Evolutionary conservation across 352 stramenopile species (phyloP).

Genomic region (Pythium phragmitis): DNA sequence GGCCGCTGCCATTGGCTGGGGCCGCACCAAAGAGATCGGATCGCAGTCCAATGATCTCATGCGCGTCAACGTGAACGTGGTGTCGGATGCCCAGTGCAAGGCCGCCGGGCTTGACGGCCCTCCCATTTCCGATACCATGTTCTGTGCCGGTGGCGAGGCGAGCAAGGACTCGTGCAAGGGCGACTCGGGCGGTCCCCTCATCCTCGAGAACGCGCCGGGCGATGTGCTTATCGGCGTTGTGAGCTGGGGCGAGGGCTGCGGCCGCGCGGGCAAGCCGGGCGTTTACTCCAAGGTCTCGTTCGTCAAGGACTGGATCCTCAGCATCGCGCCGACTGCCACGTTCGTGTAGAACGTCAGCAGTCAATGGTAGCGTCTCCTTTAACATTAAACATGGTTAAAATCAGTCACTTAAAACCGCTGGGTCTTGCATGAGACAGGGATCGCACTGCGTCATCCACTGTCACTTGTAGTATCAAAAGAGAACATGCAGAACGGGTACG

Average conservation of each 20-base stretch:
- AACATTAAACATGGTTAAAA: too few species aligned
- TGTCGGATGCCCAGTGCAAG: conserved; percentile 39
- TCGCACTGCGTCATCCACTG: neutral
- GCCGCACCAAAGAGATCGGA: conserved; percentile 31
- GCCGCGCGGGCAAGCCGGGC: conserved; percentile 41
- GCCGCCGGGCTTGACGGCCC: conserved; percentile 3
- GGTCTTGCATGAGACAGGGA: neutral
- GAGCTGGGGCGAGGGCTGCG: conserved; percentile 56
- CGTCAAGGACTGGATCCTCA: conserved; percentile 44
- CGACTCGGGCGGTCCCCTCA: conserved; percentile 50
- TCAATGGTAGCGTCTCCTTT: too few species aligned
- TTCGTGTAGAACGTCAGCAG: neutral
- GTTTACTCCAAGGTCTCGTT: conserved; percentile 52
- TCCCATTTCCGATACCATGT: conserved; percentile 32
- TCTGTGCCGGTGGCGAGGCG: conserved; percentile 41
- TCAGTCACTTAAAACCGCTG: too few species aligned
- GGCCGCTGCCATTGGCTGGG: conserved; percentile 30
- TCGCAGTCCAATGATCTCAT: conserved; percentile 33
- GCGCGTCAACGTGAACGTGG: conserved; percentile 38
- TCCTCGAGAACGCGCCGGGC: conserved; percentile 30
- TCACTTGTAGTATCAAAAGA: neutral
- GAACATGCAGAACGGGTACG: neutral
- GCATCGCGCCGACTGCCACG: conserved; percentile 20
- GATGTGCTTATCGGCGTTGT: conserved; percentile 54
- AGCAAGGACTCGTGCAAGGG: conserved; percentile 49